phyloP scores from a whole-genome alignment of 78 protist species.

The Dictyostelium brefeldianum region DNA sequence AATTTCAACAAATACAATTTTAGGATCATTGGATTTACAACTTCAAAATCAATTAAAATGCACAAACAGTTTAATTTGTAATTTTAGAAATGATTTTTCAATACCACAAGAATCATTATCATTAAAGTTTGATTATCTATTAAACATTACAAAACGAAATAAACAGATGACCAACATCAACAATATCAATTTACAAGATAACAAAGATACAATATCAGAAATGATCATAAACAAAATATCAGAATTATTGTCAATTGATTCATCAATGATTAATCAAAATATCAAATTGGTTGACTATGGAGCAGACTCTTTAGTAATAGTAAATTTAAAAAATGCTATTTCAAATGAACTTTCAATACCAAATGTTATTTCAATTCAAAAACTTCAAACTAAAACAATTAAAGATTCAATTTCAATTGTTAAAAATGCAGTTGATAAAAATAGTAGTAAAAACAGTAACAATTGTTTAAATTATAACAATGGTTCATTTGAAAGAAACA shows the following conservation, averaged over 20 bases:
- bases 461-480: too few relatives aligned
- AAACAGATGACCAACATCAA: too few relatives aligned
- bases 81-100: background rate
- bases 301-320: background rate
- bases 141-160: too few relatives aligned
- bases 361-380: background rate
- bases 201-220: too few relatives aligned
- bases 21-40: background rate
- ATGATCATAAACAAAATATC: background rate
- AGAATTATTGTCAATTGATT: background rate
- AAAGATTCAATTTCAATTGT: background rate
- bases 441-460: too few relatives aligned
- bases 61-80: background rate
- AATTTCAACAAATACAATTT: background rate
- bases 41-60: background rate
- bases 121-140: too few relatives aligned
- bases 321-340: background rate
- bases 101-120: too few relatives aligned
- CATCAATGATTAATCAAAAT: background rate
- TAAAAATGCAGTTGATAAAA: too few relatives aligned
- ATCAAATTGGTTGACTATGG: background rate
- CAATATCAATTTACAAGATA: too few relatives aligned
- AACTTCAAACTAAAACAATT: background rate
- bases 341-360: background rate
- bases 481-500: too few relatives aligned